Evolutionary conservation across 2,329 filamentous ascomycete species (phyloP), one percentile per base, ranked within the genome.

Genomic region (Microcera coccophila): DNA sequence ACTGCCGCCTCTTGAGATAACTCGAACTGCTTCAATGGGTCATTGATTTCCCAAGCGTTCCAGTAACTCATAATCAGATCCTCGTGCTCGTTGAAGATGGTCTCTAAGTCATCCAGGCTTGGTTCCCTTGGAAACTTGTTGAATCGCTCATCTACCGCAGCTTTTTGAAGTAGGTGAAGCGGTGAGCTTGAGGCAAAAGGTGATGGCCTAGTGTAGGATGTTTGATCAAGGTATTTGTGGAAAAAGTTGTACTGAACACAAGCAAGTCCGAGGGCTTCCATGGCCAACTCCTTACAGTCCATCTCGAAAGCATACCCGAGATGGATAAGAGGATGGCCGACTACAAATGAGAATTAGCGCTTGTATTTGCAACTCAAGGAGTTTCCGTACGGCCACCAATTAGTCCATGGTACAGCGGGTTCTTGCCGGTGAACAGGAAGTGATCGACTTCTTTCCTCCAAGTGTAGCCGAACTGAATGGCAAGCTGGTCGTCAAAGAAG

Each of bases 231-330:
- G 55, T 83, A 85, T 61, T 76, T 79, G 64, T 82, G 79, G 21
- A 84, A 62, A 59, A 72, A 78, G 61, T 77, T 70, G 63, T 84
- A 78, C 54, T 78, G 71, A 2, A 72, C 68, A 8, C 76, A 72
- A 0, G 82, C 73, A 48, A 95, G 73, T 0, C 80, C 82, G 1
- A 98, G 75, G 1, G 90, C 87, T 70, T 98, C 93, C 67, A 95
- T 93, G 36, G 84, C 90, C 16, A 97, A 63, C 51, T 94, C 91
- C 45, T 84, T 85, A 54, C 79, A 93, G 48, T 87, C 80, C 56
- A 97, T 75, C 69, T 98, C 91, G 60, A 85, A 91, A 9, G 90
- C 93, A 62, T 95, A 96, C n/a, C 82, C 90, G 3, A 98, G 76
- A 59, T 97, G 93, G 45, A 97, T 93, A n/a, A 97, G 72, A 2